Evolutionary conservation across 768 basidiomycete species (phyloP), one percentile per base, ranked within the genome.

Genomic region (Boletus rex-veris): DNA sequence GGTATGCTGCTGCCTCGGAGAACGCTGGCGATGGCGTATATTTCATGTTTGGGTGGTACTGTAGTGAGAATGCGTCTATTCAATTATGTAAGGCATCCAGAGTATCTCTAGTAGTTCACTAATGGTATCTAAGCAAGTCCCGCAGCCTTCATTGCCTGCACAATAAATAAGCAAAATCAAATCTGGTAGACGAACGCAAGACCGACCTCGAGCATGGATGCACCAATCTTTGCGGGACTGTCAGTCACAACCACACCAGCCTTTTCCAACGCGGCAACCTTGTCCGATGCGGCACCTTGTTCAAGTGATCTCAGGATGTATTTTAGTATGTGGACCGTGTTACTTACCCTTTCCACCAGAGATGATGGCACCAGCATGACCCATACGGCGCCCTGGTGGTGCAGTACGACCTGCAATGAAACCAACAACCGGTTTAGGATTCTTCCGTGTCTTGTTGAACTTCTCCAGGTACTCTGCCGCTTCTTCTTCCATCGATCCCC

Each of bases 341-440:
- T 46, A 52, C 76, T 63, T 49, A 82, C 95, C 97, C 78, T 98
- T 99, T 41, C 97, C 97, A 57, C 97, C 97, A 48, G 91, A 86
- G 58, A 98, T 98, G 71, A 98, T 98, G 57, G 97, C 97, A 61
- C 97, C 97, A 53, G 95, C 94, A 67, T 98, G 94, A 44, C 95
- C 93, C 95, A 98, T 99, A 62, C 97, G 88, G 65, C 97, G 80
- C 38, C 97, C 97, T 37, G 97, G 97, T 49, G 97, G 97, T 40
- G 97, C 97, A 52, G 97, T 98, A 54, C 91, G 87, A 46, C 97
- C 97, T 52, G 97, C 97, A 66, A 99, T 98, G 74, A 99, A 99
- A 37, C 89, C 91, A 52, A 99, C 92, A 35, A 98, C 93, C 45
- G 97, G 97, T 74, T 99, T 99, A 53, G 92, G 92, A 60, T 85